Evolutionary conservation across 805 yeast genomes (phyloP), one percentile per base, ranked within the genome.

Genomic region (Saccharomycopsis babjevae): DNA sequence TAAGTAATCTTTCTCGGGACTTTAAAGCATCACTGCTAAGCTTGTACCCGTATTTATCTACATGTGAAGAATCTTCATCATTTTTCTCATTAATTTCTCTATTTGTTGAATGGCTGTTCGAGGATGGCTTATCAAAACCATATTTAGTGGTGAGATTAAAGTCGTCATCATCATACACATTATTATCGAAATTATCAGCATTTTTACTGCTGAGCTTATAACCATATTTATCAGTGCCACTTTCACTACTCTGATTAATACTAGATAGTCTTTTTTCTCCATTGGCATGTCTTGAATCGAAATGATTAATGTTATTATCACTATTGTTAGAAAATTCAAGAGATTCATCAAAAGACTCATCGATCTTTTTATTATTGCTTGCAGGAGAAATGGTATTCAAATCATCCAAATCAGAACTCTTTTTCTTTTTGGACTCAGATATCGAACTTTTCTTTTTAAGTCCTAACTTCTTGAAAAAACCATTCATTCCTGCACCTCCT

Each of bases 381-480:
- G 43, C 30, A 25, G 20, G 20, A 20, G 43, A 57, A 57, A 6
- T 52, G 3, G n/a, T 16, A n/a, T 30, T 34, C 28, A 46, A 46
- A 18, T 22, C n/a, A 46, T 46, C 32, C 2, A 46, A 25, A 5
- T 46, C 52, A 30, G 38, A 13, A 32, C 32, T 18, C 8, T 46
- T 46, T 22, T 56, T 39, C 54, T 54, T 50, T 30, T 50, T 57
- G 4, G 56, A 57, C 16, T 38, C 40, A 28, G 50, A 1, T 16
- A 57, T 55, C 4, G 61, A 59, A 50, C 15, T 20, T 36, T 38
- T 50, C 57, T 59, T 63, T 39, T 61, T 63, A 13, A 63, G 56
- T 11, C 65, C 65, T 6, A 63, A 40, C 43, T 61, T 63, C 39
- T 63, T 63, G 25, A 63, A 55, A 38, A 63, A 63, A 7, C 63